Base-by-base conservation (phyloP, 2,329 filamentous ascomycete species). In the Cercospora zeina region DNA sequence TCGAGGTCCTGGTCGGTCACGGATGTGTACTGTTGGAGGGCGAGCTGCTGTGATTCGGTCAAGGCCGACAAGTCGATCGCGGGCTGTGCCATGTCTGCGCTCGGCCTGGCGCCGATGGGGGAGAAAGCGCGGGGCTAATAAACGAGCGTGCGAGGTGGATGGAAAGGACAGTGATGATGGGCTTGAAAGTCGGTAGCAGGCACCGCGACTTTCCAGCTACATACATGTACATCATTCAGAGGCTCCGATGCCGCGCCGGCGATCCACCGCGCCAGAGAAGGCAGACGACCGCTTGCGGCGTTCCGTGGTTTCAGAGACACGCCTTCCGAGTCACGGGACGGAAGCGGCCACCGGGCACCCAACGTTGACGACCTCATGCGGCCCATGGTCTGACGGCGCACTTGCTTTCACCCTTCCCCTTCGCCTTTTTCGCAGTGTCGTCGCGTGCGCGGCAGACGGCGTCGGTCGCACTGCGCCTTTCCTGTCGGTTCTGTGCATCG, bases 1-100 rank as follows among this genome's bases (percentile, higher is more conserved):
- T 86, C 82, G 49, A 86, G 76, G 21, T 91, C 88, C 76, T 97
- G 92, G 69, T 93, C 87, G 27, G 95, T 97, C 55, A 99, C 89
- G 56, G 89, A 85, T 14, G 88, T 91, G 77, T 92, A 96, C 72
- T 96, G 93, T 70, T 96, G 88, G 27, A 99, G 85, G 51, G 91
- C 89, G 56, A 88, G 85, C 76, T 91, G 91, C 80, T 97, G 92
- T 68, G 84, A 84, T 66, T 87, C 79, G 55, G 89, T 89, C 72
- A 97, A 87, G 76, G 87, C 83, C 70, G 83, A 83, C 70, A 89
- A 81, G 75, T 90, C 87, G 62, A 83, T 71, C 24, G 71, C 42
- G 9, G 59, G 36, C 34, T 34, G 42, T 31, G 59, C 54, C 55
- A 59, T 54, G 14, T 16, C 30, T n/a, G 54, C 59, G 30, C 42